Evolutionary conservation across 2,329 filamentous ascomycete genomes (phyloP), one percentile per base, ranked within the genome.

Genomic region (Aspergillus thermomutatus): DNA sequence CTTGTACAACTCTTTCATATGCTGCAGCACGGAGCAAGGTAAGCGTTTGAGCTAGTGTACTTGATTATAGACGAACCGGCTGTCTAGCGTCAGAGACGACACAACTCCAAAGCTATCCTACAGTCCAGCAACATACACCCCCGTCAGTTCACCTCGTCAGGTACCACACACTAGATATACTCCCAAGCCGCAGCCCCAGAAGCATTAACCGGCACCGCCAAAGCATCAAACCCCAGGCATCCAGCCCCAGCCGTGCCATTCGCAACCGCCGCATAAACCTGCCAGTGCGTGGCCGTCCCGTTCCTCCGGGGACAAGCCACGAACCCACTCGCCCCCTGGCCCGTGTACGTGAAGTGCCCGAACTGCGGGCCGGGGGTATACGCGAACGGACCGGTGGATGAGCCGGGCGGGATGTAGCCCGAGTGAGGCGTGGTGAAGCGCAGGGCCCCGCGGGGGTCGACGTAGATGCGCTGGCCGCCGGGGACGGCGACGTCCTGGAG

Each of bases 401-500:
- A 79, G 26, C 82, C 83, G 0, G 70, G 60, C 0, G 84, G 83
- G 2, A 80, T 78, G 55, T 67, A 73, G 3, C 67, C 70, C 0
- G 83, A 85, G 72, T 87, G 84, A 0, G 84, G 77, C n/a, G 65
- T 60, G 0, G 84, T 83, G 73, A 83, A 88, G 54, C 77, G 75
- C 54, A 88, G 69, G 7, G 77, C 72, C 8, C 85, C 86, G 31
- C 76, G 69, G 3, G 78, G 73, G 5, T 73, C 75, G 54, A 88
- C 77, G 68, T 83, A 88, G 61, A 87, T 78, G 56, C 75, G 67
- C 66, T 89, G 85, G 26, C 86, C 86, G 45, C 85, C 85, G 4
- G 85, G 84, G 3, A 87, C 85, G 28, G 77, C 65, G 41, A 84
- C 80, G 28, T 74, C 71, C 66, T 82, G 37, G 17, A 37, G 10